Conservation (phyloP, 768 basidiomycete species). For the Lentinula aciculospora region DNA sequence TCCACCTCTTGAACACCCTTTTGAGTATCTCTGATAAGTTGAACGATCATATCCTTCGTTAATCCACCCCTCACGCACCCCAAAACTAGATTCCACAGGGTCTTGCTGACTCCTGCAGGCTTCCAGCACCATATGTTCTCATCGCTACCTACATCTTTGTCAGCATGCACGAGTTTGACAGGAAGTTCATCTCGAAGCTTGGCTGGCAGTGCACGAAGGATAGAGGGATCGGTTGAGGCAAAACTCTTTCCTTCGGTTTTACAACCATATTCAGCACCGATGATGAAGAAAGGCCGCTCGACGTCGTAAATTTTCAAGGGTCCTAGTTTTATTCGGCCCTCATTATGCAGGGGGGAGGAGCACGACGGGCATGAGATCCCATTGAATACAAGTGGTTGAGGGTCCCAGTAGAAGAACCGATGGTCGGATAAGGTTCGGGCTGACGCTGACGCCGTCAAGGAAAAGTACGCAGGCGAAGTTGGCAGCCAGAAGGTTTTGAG, state of each 20-base stretch:
- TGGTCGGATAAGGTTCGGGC: constrained; percentile 69
- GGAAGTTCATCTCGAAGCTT: constrained; percentile 74
- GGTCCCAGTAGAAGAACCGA: constrained; percentile 85
- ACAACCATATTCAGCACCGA: constrained; percentile 79
- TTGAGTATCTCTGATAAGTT: constrained; percentile 55
- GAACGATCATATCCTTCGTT: constrained; percentile 54
- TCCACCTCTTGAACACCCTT: constrained; percentile 35
- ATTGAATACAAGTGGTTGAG: constrained; percentile 76
- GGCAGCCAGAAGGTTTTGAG: constrained; percentile 85
- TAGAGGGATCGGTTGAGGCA: constrained; percentile 66
- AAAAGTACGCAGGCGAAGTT: constrained; percentile 71
- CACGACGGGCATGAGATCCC: constrained; percentile 74
- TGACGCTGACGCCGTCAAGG: constrained; percentile 67
- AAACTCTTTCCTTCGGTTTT: constrained; percentile 61
- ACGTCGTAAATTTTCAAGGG: constrained; percentile 80
- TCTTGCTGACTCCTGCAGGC: constrained; percentile 62
- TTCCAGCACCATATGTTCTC: constrained; percentile 73
- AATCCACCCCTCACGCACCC: constrained; percentile 54
- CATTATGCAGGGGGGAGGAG: constrained; percentile 51
- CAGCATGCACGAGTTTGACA: constrained; percentile 51
- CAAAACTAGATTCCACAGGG: constrained; percentile 70
- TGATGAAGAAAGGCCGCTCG: constrained; percentile 75
- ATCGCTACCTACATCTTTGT: constrained; percentile 52
- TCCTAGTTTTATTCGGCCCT: constrained; percentile 67
- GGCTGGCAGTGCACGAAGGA: constrained; percentile 63